A percentile compares a stretch with the other conserved stretches of the same genome.
phyloP scores from a whole-genome alignment of 2,329 filamentous ascomycete genomes.

The Cytospora chrysosperma region DNA sequence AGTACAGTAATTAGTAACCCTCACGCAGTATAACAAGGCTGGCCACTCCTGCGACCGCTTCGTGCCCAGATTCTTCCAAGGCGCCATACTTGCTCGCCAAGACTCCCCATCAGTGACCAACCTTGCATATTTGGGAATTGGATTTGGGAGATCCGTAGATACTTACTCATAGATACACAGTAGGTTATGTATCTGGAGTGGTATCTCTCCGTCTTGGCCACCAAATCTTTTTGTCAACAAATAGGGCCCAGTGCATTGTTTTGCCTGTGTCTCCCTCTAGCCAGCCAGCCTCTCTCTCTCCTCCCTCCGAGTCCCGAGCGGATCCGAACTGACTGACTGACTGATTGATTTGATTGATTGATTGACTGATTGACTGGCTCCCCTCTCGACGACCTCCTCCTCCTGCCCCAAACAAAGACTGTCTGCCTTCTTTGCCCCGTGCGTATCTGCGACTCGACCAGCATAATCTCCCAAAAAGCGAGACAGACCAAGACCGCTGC shows the following conservation, averaged over 20 bases:
- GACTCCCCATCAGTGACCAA: neutral
- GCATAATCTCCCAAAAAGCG: neutral
- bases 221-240: neutral
- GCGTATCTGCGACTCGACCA: too few species aligned
- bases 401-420: too few species aligned
- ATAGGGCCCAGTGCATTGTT: too few species aligned
- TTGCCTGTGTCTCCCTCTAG: too few species aligned
- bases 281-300: too few species aligned
- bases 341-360: too few species aligned
- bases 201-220: too few species aligned
- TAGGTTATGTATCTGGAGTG: too few species aligned
- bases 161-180: neutral
- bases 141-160: neutral
- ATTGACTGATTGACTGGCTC: too few species aligned
- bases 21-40: neutral
- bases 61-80: conserved; percentile 12
- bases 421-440: too few species aligned
- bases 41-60: conserved; percentile 1
- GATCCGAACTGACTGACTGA: too few species aligned
- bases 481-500: neutral
- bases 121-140: neutral
- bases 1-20: neutral
- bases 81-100: conserved; percentile 17
- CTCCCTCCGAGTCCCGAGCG: neutral
- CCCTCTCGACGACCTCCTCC: too few species aligned